phyloP scores from a whole-genome alignment of 768 basidiomycete species.

The Pleurotus salmoneostramineus region DNA sequence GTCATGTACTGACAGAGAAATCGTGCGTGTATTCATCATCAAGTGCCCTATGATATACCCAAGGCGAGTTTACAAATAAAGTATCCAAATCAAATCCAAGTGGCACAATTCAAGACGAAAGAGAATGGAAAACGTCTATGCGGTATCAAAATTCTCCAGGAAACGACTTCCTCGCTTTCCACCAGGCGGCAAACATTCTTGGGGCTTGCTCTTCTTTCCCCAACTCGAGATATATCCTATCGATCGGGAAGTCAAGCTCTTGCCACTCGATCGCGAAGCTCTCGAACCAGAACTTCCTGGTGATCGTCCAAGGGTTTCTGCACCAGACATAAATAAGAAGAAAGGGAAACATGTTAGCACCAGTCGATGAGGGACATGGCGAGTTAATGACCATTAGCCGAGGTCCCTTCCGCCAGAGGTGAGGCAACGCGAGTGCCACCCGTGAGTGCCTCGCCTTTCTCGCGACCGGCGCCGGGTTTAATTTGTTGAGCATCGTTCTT shows the following conservation, averaged over 20 bases:
- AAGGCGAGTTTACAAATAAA: too few relatives aligned
- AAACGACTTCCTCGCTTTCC: background rate
- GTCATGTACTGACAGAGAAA: too few relatives aligned
- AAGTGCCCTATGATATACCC: too few relatives aligned
- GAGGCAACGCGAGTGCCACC: background rate
- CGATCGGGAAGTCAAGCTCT: background rate
- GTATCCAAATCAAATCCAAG: too few relatives aligned
- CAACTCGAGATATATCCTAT: background rate
- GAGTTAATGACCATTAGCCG: background rate
- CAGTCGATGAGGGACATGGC: background rate
- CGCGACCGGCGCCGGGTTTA: slow-evolving; percentile 52
- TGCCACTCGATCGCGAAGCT: background rate
- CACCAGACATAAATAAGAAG: background rate
- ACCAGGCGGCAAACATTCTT: background rate
- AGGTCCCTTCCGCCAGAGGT: background rate
- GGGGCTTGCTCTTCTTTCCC: background rate
- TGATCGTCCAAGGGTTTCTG: background rate
- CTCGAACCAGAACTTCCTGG: background rate
- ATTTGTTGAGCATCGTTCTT: slow-evolving; percentile 37
- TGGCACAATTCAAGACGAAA: too few relatives aligned
- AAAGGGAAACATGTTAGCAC: background rate
- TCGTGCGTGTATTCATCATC: too few relatives aligned
- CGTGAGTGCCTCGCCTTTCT: slow-evolving; percentile 26
- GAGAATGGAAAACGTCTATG: too few relatives aligned
- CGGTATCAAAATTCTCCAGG: background rate